Evolutionary conservation across 2,329 filamentous ascomycete species (phyloP).

Genomic region (Peltaster fructicola): DNA sequence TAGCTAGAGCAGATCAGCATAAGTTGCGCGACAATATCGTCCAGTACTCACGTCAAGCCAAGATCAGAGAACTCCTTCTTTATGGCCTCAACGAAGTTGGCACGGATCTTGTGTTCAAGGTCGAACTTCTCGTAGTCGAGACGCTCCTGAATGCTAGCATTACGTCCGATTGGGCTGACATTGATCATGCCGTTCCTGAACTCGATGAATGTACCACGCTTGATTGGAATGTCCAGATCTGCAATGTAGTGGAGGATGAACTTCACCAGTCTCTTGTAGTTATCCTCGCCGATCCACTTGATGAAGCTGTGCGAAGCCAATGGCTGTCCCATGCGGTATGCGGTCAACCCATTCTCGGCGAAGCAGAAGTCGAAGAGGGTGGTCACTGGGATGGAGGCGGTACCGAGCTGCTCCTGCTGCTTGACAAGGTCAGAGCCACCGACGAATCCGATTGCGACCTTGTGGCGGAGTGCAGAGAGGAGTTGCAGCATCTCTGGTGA

Average conservation of each 20-base stretch:
- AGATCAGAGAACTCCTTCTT: slow-evolving; percentile 68
- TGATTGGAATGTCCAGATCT: slow-evolving; percentile 67
- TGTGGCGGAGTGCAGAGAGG: slow-evolving; percentile 64
- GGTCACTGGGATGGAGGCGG: slow-evolving; percentile 49
- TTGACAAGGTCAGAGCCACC: slow-evolving; percentile 84
- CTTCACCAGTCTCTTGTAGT: slow-evolving; percentile 61
- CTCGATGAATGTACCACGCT: slow-evolving; percentile 71
- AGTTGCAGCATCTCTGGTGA: slow-evolving; percentile 68
- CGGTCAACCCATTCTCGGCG: slow-evolving; percentile 87
- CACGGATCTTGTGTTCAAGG: slow-evolving; percentile 55
- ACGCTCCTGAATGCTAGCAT: slow-evolving; percentile 65
- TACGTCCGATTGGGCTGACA: slow-evolving; percentile 66
- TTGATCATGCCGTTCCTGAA: slow-evolving; percentile 90
- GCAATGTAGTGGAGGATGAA: slow-evolving; percentile 70
- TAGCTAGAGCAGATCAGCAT: slow-evolving; percentile 36
- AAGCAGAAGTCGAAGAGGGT: slow-evolving; percentile 95
- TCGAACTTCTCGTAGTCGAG: slow-evolving; percentile 71
- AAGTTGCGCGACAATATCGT: neutral
- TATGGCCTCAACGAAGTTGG: slow-evolving; percentile 57
- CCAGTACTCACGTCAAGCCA: slow-evolving; percentile 55
- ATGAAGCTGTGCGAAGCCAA: slow-evolving; percentile 78
- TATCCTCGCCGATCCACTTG: slow-evolving; percentile 69
- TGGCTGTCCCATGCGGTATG: slow-evolving; percentile 62
- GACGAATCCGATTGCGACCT: slow-evolving; percentile 79
- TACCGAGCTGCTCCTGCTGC: slow-evolving; percentile 89